phyloP scores from a whole-genome alignment of 2,329 filamentous ascomycete species.

The Diaporthe sp. region DNA sequence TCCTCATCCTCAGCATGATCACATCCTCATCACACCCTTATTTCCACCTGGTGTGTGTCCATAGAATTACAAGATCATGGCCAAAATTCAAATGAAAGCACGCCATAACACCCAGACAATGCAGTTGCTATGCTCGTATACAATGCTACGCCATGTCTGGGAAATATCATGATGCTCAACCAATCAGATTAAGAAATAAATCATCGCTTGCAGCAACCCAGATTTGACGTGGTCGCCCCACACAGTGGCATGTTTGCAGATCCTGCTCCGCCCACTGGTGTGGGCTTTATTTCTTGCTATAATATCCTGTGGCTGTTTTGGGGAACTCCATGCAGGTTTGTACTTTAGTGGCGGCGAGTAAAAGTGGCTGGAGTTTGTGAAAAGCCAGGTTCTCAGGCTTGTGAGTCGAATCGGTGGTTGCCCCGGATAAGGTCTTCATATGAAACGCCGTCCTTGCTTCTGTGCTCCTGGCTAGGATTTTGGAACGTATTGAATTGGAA shows the following conservation, averaged over 20 bases:
- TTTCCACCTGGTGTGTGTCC: background rate
- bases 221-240: background rate
- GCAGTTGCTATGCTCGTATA: conserved; percentile 1
- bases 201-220: background rate
- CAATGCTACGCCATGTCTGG: conserved; percentile 11
- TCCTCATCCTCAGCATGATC: background rate
- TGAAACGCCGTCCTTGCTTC: conserved; percentile 12
- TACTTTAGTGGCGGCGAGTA: background rate
- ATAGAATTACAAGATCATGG: background rate
- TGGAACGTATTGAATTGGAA: background rate
- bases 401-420: conserved; percentile 13
- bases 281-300: background rate
- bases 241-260: background rate
- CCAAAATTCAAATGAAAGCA: background rate
- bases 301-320: background rate
- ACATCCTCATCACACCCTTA: too few relatives aligned
- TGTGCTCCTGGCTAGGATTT: background rate
- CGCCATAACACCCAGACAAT: background rate
- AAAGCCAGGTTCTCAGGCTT: background rate
- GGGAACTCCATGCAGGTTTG: background rate
- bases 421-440: background rate
- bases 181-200: background rate
- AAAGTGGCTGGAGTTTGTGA: background rate
- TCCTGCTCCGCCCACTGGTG: background rate
- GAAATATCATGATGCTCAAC: background rate